Conservation (phyloP, 1,284 basidiomycete species). For the Ceratobasidium sp. region DNA sequence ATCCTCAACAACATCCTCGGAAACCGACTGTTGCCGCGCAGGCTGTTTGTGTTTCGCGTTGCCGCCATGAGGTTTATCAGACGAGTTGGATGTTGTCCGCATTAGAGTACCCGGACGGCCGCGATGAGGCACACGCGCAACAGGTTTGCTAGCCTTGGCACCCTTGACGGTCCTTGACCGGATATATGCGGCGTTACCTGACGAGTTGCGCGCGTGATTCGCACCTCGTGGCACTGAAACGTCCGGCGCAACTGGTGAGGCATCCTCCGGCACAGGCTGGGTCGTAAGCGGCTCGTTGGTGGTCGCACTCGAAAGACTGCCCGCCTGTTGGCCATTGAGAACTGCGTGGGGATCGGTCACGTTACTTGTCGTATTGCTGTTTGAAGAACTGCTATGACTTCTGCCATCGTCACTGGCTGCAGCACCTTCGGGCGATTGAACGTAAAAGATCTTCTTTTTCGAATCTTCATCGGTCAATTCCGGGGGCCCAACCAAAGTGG, state of each 20-base stretch:
- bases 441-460: conserved; percentile 40
- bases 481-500: conserved; percentile 35
- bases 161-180: conserved; percentile 15
- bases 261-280: not conserved
- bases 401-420: conserved; percentile 36
- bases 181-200: conserved; percentile 37
- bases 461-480: conserved; percentile 33
- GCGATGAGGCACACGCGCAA: conserved; percentile 22
- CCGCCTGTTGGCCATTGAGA: conserved; percentile 23
- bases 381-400: conserved; percentile 42
- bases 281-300: conserved; percentile 21
- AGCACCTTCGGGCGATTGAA: conserved; percentile 39
- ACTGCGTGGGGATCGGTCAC: conserved; percentile 37
- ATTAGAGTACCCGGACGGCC: conserved; percentile 31
- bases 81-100: conserved; percentile 34
- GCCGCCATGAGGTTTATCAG: conserved; percentile 25
- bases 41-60: conserved; percentile 14
- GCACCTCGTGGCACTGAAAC: conserved; percentile 36
- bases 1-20: conserved; percentile 33
- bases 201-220: conserved; percentile 40
- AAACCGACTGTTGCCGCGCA: conserved; percentile 28
- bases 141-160: conserved; percentile 29
- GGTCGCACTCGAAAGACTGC: conserved; percentile 37
- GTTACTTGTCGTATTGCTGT: conserved; percentile 43
- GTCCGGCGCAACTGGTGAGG: conserved; percentile 14